Conservation (phyloP, 805 yeast species). For the Nakazawaea laoshanensis region DNA sequence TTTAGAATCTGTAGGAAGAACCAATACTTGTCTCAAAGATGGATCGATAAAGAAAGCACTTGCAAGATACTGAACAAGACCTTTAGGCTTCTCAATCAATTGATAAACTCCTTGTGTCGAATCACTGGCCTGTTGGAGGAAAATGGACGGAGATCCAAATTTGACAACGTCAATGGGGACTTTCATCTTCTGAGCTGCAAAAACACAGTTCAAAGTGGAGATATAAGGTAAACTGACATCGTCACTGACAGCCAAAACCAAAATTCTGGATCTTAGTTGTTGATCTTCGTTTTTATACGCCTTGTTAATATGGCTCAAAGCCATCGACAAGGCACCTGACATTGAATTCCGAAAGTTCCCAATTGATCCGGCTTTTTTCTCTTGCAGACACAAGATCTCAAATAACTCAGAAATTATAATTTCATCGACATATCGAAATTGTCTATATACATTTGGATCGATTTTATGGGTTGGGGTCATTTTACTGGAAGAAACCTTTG, state of each 20-base stretch:
- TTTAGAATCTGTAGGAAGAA: slow-evolving; percentile 73
- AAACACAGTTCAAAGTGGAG: slow-evolving; percentile 90
- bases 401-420: slow-evolving; percentile 54
- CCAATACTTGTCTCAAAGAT: slow-evolving; percentile 61
- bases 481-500: no score
- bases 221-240: slow-evolving; percentile 78
- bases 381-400: slow-evolving; percentile 27
- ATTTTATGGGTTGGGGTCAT: slow-evolving; percentile 20
- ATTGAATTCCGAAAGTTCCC: slow-evolving; percentile 36
- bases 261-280: slow-evolving; percentile 53
- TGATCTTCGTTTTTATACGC: slow-evolving; percentile 30
- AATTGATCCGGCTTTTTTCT: slow-evolving; percentile 9
- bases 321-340: slow-evolving; percentile 63
- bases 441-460: slow-evolving; percentile 70
- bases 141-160: slow-evolving; percentile 63
- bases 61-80: slow-evolving; percentile 72
- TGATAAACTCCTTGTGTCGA: slow-evolving; percentile 89
- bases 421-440: slow-evolving; percentile 74
- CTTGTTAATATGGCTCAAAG: slow-evolving; percentile 73
- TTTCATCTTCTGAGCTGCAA: slow-evolving; percentile 90
- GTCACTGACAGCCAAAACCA: slow-evolving; percentile 59
- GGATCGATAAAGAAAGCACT: slow-evolving; percentile 89
- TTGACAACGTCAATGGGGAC: slow-evolving; percentile 89
- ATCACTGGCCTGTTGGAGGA: slow-evolving; percentile 92
- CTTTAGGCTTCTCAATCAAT: slow-evolving; percentile 56